Evolutionary conservation across 768 basidiomycete genomes (phyloP), one percentile per base, ranked within the genome.

Genomic region (Tylopilus cervinicoccineus): DNA sequence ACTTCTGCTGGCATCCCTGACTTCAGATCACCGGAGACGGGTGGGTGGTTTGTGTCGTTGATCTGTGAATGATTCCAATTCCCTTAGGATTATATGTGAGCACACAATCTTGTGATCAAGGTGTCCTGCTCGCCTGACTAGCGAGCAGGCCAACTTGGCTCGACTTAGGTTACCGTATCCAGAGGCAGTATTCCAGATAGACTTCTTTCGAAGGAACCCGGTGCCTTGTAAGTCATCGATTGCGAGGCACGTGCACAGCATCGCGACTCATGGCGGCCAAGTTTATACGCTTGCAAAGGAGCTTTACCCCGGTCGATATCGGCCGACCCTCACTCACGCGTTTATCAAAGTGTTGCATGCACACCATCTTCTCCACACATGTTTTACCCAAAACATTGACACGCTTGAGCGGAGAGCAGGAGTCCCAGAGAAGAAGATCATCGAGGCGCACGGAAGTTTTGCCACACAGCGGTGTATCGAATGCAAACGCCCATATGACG

Each of bases 371-470:
- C 79, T 99, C 2, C 78, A 81, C 52, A 84, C 76, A 34, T 89
- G 87, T 70, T 90, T 89, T 60, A 92, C 91, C 6, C 93, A 93
- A 67, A 94, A 93, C 61, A 93, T 93, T 47, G 94, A 97, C 63
- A 94, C 92, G 0, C 79, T 97, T 13, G 95, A 97, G 62, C 78
- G 88, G 2, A 76, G 81, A 6, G 90, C 92, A 0, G 90, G 90
- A 6, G 77, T 96, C 0, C 82, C 88, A 0, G 74, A 67, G 1
- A 68, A 78, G 27, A 82, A 82, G 63, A 83, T 98, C 51, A 76
- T 98, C 40, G 95, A 98, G 70, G 96, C 96, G 0, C 96, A 99
- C 60, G 96, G 95, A 3, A 93, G 89, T 56, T 99, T 98, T 56
- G 95, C 95, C 0, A 70, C 75, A 2, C 89, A 95, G 46, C 75